Evolutionary conservation across 192 early-diverging fungal species (phyloP).

Genomic region (Coemansia sp.): DNA sequence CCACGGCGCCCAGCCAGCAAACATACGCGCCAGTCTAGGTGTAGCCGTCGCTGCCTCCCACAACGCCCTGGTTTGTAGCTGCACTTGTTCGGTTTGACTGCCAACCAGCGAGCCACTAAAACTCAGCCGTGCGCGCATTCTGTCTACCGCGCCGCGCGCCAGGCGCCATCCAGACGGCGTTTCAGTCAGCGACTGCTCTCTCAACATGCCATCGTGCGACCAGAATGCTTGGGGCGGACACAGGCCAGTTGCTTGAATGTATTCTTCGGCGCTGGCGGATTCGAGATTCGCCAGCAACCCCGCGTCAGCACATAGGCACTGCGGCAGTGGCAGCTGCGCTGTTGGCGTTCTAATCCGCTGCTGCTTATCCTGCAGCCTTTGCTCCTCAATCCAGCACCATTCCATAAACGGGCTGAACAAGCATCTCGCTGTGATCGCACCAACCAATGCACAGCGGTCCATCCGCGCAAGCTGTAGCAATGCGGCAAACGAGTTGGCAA

Average conservation of each 20-base stretch:
- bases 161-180: slow-evolving; percentile 30
- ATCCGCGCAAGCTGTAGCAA: slow-evolving; percentile 29
- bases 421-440: slow-evolving; percentile 10
- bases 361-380: slow-evolving; percentile 6
- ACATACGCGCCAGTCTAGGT: slow-evolving; percentile 25
- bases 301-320: not conserved
- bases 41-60: slow-evolving; percentile 24
- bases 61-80: slow-evolving; percentile 11
- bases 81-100: slow-evolving; percentile 2
- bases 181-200: slow-evolving; percentile 8
- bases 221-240: slow-evolving; percentile 32
- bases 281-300: no score
- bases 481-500: slow-evolving; percentile 8
- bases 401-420: slow-evolving; percentile 39
- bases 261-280: slow-evolving; percentile 1
- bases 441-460: slow-evolving; percentile 20
- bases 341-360: not conserved
- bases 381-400: slow-evolving; percentile 25
- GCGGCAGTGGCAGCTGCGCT: not conserved
- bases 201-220: not conserved
- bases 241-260: slow-evolving; percentile 12
- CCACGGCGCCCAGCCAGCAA: slow-evolving; percentile 41
- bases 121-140: slow-evolving; percentile 27
- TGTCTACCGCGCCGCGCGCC: slow-evolving; percentile 21
- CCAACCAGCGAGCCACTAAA: not conserved